Evolutionary conservation across 371 early-diverging fungal genomes (phyloP).

Genomic region (Rhizomucor pusillus): DNA sequence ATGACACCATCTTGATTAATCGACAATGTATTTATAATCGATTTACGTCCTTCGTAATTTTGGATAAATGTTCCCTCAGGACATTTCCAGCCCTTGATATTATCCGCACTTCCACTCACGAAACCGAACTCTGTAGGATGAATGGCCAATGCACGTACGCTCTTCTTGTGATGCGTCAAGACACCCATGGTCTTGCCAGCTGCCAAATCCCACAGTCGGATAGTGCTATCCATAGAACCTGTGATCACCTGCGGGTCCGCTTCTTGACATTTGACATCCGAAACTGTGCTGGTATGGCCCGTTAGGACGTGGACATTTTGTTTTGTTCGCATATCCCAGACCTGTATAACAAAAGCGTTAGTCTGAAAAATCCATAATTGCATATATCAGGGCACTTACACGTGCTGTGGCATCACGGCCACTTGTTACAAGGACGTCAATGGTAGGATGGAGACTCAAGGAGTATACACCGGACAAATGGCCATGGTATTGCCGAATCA

Average conservation of each 20-base stretch:
- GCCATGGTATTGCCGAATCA: constrained; percentile 97
- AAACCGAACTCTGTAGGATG: constrained; percentile 95
- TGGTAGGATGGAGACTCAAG: constrained; percentile 87
- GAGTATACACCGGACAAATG: constrained; percentile 94
- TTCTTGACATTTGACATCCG: constrained; percentile 87
- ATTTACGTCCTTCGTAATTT: constrained; percentile 84
- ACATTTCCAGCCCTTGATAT: constrained; percentile 95
- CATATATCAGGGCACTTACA: too few species aligned
- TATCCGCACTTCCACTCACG: constrained; percentile 89
- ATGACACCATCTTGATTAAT: constrained; percentile 91
- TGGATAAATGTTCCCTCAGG: constrained; percentile 94
- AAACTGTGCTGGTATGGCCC: constrained; percentile 87
- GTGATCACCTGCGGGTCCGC: constrained; percentile 96
- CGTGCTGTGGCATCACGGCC: constrained; percentile 95
- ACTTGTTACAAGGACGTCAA: constrained; percentile 91
- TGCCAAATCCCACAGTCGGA: constrained; percentile 94
- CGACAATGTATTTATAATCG: constrained; percentile 88
- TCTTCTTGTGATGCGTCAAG: constrained; percentile 97
- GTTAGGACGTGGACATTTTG: constrained; percentile 86
- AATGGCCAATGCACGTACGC: constrained; percentile 86
- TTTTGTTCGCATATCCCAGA: constrained; percentile 98
- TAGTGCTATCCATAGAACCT: constrained; percentile 89
- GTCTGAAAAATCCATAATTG: too few species aligned
- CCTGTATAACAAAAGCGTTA: constrained; percentile 36
- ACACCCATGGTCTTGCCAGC: constrained; percentile 93